Evolutionary conservation across 148 eudicot species (phyloP).

Genomic region (Rhododendron griersonianum): DNA sequence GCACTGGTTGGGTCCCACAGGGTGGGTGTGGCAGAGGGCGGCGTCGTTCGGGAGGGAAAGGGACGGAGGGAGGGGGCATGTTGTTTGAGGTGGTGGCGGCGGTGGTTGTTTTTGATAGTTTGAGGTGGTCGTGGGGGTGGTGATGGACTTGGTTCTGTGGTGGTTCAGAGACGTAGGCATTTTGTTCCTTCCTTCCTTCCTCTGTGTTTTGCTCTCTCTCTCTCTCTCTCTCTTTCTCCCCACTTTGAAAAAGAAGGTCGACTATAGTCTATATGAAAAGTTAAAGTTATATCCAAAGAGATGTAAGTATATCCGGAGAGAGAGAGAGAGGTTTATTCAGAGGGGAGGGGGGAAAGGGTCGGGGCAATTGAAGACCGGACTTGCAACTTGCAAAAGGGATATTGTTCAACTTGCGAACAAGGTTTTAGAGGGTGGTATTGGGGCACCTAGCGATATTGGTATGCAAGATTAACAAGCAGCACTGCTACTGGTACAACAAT

Average conservation of each 20-base stretch:
- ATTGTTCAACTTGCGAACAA: conserved; percentile 20
- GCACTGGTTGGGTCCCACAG: conserved; percentile 43
- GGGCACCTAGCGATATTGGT: too few relatives aligned
- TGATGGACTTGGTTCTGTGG: conserved; percentile 19
- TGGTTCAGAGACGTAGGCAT: conserved; percentile 57
- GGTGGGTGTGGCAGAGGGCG: conserved; percentile 44
- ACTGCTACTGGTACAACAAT: too few relatives aligned
- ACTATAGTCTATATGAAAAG: neutral
- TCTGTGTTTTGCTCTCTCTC: neutral
- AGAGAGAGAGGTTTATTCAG: neutral
- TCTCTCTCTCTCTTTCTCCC: neutral
- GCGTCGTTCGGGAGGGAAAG: conserved; percentile 23
- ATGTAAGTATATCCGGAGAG: neutral
- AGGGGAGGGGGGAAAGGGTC: neutral
- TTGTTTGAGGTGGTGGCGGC: neutral
- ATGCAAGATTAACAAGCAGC: too few relatives aligned
- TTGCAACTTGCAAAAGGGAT: conserved; percentile 10
- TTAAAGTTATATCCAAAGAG: neutral
- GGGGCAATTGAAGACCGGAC: neutral
- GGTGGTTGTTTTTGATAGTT: conserved; percentile 13
- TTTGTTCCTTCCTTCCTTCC: neutral
- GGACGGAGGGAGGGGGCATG: conserved; percentile 21
- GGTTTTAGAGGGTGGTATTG: neutral
- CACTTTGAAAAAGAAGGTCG: neutral
- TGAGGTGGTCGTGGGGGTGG: neutral